phyloP scores from a whole-genome alignment of 75 land plant genomes.

The Sequoia sempervirens region DNA sequence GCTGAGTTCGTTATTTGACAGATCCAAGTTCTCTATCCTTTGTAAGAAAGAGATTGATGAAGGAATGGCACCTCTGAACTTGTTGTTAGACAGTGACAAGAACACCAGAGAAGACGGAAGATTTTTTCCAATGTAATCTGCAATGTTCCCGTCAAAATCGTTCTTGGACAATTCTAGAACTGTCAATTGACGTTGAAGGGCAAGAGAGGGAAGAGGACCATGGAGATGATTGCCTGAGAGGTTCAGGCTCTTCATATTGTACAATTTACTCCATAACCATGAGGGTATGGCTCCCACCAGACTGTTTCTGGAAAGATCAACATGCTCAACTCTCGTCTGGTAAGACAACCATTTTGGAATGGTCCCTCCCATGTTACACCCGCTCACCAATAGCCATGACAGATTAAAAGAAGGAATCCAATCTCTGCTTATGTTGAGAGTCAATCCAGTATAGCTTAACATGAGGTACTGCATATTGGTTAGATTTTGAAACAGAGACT shows the following conservation, averaged over 20 bases:
- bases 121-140: background rate
- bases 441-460: background rate
- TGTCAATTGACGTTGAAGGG: background rate
- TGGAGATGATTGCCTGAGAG: background rate
- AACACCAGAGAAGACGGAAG: background rate
- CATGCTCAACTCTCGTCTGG: background rate
- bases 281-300: background rate
- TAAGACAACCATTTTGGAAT: background rate
- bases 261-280: background rate
- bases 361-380: background rate
- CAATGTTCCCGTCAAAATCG: constrained; percentile 42
- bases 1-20: constrained; percentile 32
- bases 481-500: background rate
- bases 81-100: constrained; percentile 33
- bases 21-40: constrained; percentile 24
- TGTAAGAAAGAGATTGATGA: constrained; percentile 22
- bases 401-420: background rate
- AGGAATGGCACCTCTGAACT: constrained; percentile 34
- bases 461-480: background rate
- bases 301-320: background rate
- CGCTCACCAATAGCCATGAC: background rate
- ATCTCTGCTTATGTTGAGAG: background rate
- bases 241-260: background rate
- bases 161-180: constrained; percentile 47
- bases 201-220: background rate